A percentile compares a stretch with the other conserved stretches of the same genome.
These are phyloP conservation scores for Effrenium voratum DNA, from an alignment of 73 alveolate genomes.

Conservation along the genomic window DNA sequence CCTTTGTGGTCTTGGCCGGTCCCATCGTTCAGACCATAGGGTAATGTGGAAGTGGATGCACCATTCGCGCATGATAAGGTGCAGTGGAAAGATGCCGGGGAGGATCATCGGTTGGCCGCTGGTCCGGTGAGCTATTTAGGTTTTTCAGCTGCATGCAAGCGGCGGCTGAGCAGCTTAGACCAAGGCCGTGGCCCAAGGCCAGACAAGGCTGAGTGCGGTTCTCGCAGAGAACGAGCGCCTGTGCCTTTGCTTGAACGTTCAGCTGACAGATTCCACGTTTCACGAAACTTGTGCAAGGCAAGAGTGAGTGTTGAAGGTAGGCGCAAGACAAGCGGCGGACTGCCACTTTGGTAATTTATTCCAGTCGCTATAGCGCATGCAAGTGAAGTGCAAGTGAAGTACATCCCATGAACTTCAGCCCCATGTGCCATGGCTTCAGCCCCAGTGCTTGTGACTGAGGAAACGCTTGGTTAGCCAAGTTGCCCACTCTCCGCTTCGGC, in stretches of 20 bases:
- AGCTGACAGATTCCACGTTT: background rate
- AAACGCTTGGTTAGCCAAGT: background rate
- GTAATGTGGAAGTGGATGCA: background rate
- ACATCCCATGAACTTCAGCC: background rate
- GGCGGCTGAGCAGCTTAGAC: background rate
- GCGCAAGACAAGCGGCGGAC: background rate
- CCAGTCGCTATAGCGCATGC: too few relatives aligned
- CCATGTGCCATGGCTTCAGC: too few relatives aligned
- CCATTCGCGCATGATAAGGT: background rate
- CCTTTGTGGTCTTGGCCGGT: background rate
- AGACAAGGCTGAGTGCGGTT: slow-evolving; percentile 40
- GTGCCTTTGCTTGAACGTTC: background rate
- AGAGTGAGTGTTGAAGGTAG: background rate
- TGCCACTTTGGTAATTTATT: background rate
- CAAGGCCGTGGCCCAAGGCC: background rate
- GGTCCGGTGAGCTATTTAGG: background rate
- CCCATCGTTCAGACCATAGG: background rate
- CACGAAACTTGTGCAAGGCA: background rate
- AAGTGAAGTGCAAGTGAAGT: too few relatives aligned
- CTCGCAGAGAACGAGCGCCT: slow-evolving; percentile 59
- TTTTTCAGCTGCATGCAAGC: background rate
- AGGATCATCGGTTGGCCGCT: background rate
- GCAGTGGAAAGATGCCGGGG: background rate
- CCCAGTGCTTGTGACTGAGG: too few relatives aligned
- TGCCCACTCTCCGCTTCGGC: background rate